Evolutionary conservation across 2,329 filamentous ascomycete genomes (phyloP), one percentile per base, ranked within the genome.

Genomic region (Pseudocercospora crystallina): DNA sequence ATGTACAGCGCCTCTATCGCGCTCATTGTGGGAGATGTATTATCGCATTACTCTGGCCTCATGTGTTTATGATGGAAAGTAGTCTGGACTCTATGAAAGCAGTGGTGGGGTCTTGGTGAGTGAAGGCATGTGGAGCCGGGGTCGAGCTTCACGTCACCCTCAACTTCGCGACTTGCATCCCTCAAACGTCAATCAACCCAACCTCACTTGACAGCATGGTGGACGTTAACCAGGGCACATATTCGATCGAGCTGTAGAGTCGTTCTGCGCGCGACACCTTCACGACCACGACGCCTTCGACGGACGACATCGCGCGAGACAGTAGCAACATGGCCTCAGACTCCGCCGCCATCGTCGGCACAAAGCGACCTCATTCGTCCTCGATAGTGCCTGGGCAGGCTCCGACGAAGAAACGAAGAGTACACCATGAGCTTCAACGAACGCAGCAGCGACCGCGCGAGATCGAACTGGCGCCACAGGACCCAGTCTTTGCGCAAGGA

Each of bases 1-100:
- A 99, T 90, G 77, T 97, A 92, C 66, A 99, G 80, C 69, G 92
- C 94, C 78, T 97, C 92, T 68, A 99, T 88, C 68, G 88, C 84
- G 75, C 89, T 73, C 76, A 79, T 79, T 50, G 45, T 71, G 53
- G 11, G 8, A 20, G 8, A 15, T 29, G 32, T 43, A 8, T 43
- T 54, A 52, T 58, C 41, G 49, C 56, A 58, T 56, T n/a, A 14
- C 44, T 32, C 12, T 15, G 4, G 30, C 14, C n/a, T 32, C 32
- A 40, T 50, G 33, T 26, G 31, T 20, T 30, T n/a, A 33, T 44
- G 29, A 14, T 17, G 30, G 31, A 26, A 34, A 11, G 32, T 41
- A 43, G 12, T 26, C 20, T 26, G 20, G 20, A 26, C 20, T 26
- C 20, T 26, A 26, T 7, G 7, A 26, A 26, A 26, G 20, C n/a